Evolutionary conservation across 306 rosid genomes (phyloP), one percentile per base, ranked within the genome.

Genomic region (Quercus cerris): DNA sequence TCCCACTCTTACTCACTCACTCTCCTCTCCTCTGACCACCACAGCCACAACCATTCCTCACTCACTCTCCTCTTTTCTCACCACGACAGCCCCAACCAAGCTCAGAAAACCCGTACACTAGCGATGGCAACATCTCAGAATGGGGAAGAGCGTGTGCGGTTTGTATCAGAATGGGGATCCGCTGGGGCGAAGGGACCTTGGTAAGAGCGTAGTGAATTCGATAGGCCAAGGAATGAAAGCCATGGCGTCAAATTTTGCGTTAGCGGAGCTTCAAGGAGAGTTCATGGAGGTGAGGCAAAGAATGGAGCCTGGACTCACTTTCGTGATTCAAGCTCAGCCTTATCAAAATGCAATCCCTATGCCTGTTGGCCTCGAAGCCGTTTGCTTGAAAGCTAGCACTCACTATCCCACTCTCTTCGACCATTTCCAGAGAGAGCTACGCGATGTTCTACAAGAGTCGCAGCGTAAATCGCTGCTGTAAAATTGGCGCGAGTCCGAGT

Each of bases 341-440:
- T 92, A 92, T 79, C 76, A 90, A 44, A 92, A 86, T 35, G 95
- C 91, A 1, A 86, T 86, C 64, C 97, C 95, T 5, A 89, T 92
- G 91, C 97, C 95, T 1, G 88, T 86, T 38, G 97, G 95, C 7
- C 83, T 92, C 13, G 93, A 92, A 74, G 88, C 90, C 56, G 52
- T 82, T 1, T 92, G 95, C 80, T 80, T 92, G 75, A 92, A 90
- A 78, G 92, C 88, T 31, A 83, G 90, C 82, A 86, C 95, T 12
- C 97, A 90, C 59, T 92, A 92, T 75, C 93, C 97, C 0, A 92
- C 97, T 71, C 87, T 90, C 0, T 92, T 92, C 75, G 95, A 92
- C 70, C 95, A 92, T 62, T 92, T 92, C 56, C 97, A 92, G 86
- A 81, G 97, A 82, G 97, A 92, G 91, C 90, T 92, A 4, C 92